These are phyloP conservation scores for Marchantia paleacea DNA, from an alignment of 225 moss, liverwort and hornwort genomes.

Conservation along the genomic window DNA sequence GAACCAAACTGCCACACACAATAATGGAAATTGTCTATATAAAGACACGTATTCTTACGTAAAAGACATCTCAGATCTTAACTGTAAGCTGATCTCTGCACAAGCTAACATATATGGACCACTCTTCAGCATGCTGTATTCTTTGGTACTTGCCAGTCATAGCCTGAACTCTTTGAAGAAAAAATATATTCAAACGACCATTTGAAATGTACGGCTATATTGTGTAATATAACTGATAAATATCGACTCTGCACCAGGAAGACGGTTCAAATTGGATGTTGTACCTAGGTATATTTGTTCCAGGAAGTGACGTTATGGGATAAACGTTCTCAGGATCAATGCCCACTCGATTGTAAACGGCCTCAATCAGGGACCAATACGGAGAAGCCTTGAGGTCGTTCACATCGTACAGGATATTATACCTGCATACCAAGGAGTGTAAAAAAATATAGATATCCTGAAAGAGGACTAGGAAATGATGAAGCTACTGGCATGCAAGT, in stretches of 20 bases:
- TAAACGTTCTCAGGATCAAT: constrained; percentile 57
- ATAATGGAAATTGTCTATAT: neutral
- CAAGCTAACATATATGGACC: neutral
- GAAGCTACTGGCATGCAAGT: no score
- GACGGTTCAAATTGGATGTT: neutral
- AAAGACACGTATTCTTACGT: neutral
- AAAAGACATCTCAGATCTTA: neutral
- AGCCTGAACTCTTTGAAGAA: no score
- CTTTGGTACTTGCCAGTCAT: no score
- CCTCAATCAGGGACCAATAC: constrained; percentile 55
- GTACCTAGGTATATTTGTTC: constrained; percentile 76
- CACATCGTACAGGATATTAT: constrained; percentile 56
- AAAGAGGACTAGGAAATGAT: neutral
- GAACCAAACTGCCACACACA: constrained; percentile 57
- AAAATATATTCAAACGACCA: no score
- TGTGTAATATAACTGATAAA: no score
- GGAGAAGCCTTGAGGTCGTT: constrained; percentile 65
- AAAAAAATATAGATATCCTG: neutral
- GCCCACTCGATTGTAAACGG: constrained; percentile 46
- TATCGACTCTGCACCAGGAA: neutral
- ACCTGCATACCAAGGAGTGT: constrained; percentile 44
- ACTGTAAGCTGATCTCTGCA: neutral
- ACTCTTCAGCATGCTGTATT: no score
- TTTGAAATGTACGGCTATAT: no score
- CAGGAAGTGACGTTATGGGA: constrained; percentile 68